A percentile compares a stretch with the other conserved stretches of the same genome.
Evolutionary conservation across 2,329 filamentous ascomycete species (phyloP).

Genomic region (Diaporthe citri): DNA sequence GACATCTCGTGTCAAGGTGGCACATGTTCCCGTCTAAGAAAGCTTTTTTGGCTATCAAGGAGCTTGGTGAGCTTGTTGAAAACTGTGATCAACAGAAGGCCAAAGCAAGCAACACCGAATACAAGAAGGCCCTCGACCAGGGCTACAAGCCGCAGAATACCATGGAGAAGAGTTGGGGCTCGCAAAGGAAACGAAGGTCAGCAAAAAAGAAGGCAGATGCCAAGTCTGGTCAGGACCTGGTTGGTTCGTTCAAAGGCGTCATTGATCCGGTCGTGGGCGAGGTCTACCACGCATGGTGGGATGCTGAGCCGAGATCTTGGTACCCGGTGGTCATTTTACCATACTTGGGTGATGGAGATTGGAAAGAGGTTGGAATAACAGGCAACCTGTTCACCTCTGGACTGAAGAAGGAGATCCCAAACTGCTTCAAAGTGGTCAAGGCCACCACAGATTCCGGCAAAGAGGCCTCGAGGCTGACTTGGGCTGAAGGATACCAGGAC

Average conservation of each 20-base stretch:
- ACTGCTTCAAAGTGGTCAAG: not conserved
- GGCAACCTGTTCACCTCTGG: not conserved
- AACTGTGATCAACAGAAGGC: not conserved
- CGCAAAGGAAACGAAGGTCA: too few relatives aligned
- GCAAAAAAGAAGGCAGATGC: not conserved
- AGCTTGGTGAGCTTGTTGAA: not conserved
- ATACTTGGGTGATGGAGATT: not conserved
- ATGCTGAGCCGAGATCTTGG: not conserved
- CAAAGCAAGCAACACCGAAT: not conserved
- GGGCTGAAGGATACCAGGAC: constrained; percentile 1
- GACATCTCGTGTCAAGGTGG: not conserved
- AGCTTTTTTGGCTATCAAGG: not conserved
- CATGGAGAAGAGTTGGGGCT: not conserved
- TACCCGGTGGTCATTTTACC: not conserved
- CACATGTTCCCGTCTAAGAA: not conserved
- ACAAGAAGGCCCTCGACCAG: not conserved
- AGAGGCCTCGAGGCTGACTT: not conserved
- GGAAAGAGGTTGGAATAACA: not conserved
- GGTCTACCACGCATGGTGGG: not conserved
- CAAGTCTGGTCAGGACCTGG: not conserved
- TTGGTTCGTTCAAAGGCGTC: not conserved
- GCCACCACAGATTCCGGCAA: not conserved
- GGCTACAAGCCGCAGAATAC: not conserved
- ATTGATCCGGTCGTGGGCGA: not conserved
- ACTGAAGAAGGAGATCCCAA: not conserved